Base-by-base conservation (phyloP, 2,329 filamentous ascomycete genomes). In the Botrytis paeoniae region DNA sequence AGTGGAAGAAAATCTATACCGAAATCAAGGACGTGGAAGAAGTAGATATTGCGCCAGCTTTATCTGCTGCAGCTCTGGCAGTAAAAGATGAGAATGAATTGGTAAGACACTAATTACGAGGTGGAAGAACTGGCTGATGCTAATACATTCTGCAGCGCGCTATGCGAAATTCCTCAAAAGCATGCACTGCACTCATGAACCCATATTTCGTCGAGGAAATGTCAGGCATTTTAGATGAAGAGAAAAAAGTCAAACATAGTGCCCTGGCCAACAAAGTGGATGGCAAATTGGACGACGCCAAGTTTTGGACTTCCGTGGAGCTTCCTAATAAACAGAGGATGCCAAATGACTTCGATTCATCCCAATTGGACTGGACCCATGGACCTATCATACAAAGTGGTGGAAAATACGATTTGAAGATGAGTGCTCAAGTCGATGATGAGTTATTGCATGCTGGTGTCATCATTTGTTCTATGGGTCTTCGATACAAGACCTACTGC, bases 171-270 rank as follows among this genome's bases (percentile, higher is more conserved):
- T 94, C 95, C 7, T 96, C 96, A 72, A 93, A 96, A 81, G 95
- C 96, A 64, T 98, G 95, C 78, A 95, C 97, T 77, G 95, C 94
- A 73, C 86, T 98, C 74, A 97, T 98, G 91, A 94, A 94, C 69
- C 94, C 95, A 74, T 99, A 96, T 83, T 98, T 98, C 82, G 91
- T 99, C 77, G 96, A 99, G 81, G 95, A 98, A 82, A 98, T 99
- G 95, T 97, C 95, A 69, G 92, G 93, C 78, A 92, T 98, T 70
- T 89, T 99, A 74, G 96, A 99, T 80, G 92, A 95, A 77, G 97
- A 98, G 82, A 98, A 97, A 86, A 97, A 97, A 81, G 94, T 98
- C 81, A 96, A 94, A 76, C 96, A 99, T 83, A 93, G 91, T 76
- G 87, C 88, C 3, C 87, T 99, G 12, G 91, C 93, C n/a, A 90